Percentiles rank a stretch among this genome's conserved stretches.
Evolutionary conservation across 257 asterid species (phyloP).

Genomic region (Verbascum thapsus): DNA sequence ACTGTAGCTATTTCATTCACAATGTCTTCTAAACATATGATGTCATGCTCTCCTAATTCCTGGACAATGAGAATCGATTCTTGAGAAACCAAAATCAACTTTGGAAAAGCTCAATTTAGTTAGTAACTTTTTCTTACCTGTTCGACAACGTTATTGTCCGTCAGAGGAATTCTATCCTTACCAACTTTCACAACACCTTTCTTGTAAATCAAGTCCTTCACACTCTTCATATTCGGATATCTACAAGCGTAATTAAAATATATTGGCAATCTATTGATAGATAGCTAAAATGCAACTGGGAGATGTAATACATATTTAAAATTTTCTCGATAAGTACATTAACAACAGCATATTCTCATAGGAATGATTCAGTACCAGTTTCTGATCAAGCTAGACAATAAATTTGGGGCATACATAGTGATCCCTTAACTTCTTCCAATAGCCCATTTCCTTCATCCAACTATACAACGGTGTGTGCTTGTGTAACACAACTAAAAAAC

Average conservation of each 20-base stretch:
- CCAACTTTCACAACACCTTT: constrained; percentile 75
- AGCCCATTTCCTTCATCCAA: constrained; percentile 9
- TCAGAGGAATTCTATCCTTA: constrained; percentile 68
- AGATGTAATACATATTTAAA: too few relatives aligned
- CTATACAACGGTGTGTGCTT: too few relatives aligned
- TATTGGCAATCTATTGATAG: not conserved
- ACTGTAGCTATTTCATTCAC: constrained; percentile 68
- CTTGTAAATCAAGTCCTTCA: constrained; percentile 88
- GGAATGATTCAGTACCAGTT: too few relatives aligned
- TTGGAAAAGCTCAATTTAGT: too few relatives aligned
- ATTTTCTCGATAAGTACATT: too few relatives aligned
- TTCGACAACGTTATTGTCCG: constrained; percentile 81
- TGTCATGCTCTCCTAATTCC: constrained; percentile 71
- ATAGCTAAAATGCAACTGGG: too few relatives aligned
- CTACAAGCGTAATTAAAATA: constrained; percentile 40
- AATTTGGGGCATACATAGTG: too few relatives aligned
- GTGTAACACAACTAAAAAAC: not conserved
- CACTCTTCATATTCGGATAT: constrained; percentile 81
- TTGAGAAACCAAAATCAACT: too few relatives aligned
- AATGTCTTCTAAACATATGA: constrained; percentile 83
- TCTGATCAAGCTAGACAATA: too few relatives aligned
- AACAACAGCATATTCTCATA: too few relatives aligned
- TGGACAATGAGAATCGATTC: constrained; percentile 35
- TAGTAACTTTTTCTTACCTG: too few relatives aligned
- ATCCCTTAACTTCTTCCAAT: constrained; percentile 5